These are phyloP conservation scores for Daldinia childiae DNA, from an alignment of 495 filamentous ascomycete genomes.

Conservation along the genomic window DNA sequence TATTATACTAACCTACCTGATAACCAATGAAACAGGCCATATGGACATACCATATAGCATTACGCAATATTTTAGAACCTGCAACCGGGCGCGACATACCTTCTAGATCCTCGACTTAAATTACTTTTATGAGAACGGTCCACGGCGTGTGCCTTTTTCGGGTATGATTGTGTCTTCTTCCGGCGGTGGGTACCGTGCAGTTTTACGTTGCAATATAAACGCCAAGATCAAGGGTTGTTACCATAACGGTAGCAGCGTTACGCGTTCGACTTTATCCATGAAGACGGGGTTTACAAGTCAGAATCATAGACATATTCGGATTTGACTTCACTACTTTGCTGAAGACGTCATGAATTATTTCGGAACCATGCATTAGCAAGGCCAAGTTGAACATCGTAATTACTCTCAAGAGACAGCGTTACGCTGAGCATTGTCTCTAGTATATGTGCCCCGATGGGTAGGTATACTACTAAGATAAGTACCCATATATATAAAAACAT, in stretches of 20 bases:
- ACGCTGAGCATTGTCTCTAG: neutral
- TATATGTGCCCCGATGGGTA: neutral
- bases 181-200: conserved; percentile 11
- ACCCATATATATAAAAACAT: neutral
- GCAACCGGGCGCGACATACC: neutral
- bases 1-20: neutral
- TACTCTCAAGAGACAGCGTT: neutral
- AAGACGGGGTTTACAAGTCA: neutral
- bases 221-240: conserved; percentile 28
- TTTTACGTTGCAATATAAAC: conserved; percentile 27
- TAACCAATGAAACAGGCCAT: neutral
- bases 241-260: conserved; percentile 8
- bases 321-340: neutral
- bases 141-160: conserved; percentile 20
- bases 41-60: neutral
- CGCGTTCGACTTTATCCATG: conserved; percentile 33
- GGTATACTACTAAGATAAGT: neutral
- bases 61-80: neutral
- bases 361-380: neutral
- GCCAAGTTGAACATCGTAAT: neutral
- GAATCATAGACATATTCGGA: neutral
- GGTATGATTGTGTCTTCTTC: conserved; percentile 24
- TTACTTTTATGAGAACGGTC: conserved; percentile 9
- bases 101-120: conserved; percentile 5
- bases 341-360: neutral